Evolutionary conservation across 1,284 basidiomycete genomes (phyloP).

Genomic region (Sphagnurus paluster): DNA sequence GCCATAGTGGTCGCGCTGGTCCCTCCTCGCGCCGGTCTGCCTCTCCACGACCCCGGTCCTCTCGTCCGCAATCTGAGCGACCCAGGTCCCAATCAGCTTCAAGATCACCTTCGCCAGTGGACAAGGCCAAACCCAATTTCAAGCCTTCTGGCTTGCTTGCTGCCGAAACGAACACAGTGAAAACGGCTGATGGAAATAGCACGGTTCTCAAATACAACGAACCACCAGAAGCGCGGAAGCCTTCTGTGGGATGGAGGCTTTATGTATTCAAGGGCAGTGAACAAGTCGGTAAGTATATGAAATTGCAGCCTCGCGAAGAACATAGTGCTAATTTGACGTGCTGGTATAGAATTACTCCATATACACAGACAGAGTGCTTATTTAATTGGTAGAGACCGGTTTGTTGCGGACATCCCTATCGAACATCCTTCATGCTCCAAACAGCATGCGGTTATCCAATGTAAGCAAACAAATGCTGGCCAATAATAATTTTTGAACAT

Average conservation of each 20-base stretch:
- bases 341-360: slow-evolving; percentile 77
- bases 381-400: slow-evolving; percentile 86
- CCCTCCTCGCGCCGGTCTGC: slow-evolving; percentile 52
- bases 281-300: slow-evolving; percentile 74
- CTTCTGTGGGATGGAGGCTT: slow-evolving; percentile 85
- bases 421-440: slow-evolving; percentile 98
- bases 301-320: slow-evolving; percentile 1
- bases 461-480: slow-evolving; percentile 38
- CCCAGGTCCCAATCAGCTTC: slow-evolving; percentile 36
- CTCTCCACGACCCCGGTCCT: slow-evolving; percentile 46
- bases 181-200: slow-evolving; percentile 70
- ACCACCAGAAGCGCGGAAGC: slow-evolving; percentile 96
- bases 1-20: slow-evolving; percentile 29
- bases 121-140: slow-evolving; percentile 87
- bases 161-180: slow-evolving; percentile 90
- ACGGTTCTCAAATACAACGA: slow-evolving; percentile 98
- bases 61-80: slow-evolving; percentile 29
- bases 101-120: slow-evolving; percentile 36
- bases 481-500: neutral
- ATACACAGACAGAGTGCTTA: slow-evolving; percentile 94
- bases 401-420: slow-evolving; percentile 87
- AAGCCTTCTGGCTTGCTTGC: slow-evolving; percentile 87
- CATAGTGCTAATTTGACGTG: neutral
- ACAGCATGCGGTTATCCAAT: slow-evolving; percentile 97
- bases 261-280: slow-evolving; percentile 97